Percentiles rank a stretch among this genome's conserved stretches.
Conservation (phyloP, 257 asterid species). For the Plantago elongata region DNA sequence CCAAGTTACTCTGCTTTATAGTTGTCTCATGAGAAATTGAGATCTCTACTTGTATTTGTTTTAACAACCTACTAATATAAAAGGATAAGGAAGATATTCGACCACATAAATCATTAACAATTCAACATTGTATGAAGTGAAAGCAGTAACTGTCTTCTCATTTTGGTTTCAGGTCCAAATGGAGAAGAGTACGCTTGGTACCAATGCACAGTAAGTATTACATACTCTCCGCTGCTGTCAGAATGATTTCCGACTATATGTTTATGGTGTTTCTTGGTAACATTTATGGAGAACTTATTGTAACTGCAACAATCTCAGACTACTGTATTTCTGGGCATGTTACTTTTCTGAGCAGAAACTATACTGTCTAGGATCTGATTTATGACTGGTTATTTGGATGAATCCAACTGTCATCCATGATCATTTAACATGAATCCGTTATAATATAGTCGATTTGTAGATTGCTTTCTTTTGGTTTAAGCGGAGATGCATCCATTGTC, state of each 20-base stretch:
- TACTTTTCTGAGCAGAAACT: background rate
- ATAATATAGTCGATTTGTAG: background rate
- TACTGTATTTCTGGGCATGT: background rate
- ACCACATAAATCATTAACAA: background rate
- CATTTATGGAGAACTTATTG: background rate
- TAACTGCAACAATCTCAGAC: background rate
- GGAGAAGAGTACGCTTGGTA: conserved; percentile 84
- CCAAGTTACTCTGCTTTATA: background rate
- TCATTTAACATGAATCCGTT: background rate
- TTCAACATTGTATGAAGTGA: background rate
- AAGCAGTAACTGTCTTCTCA: conserved; percentile 12
- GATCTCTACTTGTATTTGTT: background rate
- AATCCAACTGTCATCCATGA: background rate
- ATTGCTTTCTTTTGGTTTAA: no score
- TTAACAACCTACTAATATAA: background rate
- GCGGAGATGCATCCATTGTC: no score
- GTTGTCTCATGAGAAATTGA: conserved; percentile 3
- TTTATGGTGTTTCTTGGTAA: background rate
- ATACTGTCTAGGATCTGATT: background rate
- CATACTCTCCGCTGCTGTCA: conserved; percentile 10
- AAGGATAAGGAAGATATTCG: background rate
- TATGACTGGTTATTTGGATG: conserved; percentile 3
- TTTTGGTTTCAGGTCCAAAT: conserved; percentile 61
- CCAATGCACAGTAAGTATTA: conserved; percentile 73
- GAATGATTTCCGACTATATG: background rate